Evolutionary conservation across 2,329 filamentous ascomycete species (phyloP).

Genomic region (Neophaeococcomyces aloes): DNA sequence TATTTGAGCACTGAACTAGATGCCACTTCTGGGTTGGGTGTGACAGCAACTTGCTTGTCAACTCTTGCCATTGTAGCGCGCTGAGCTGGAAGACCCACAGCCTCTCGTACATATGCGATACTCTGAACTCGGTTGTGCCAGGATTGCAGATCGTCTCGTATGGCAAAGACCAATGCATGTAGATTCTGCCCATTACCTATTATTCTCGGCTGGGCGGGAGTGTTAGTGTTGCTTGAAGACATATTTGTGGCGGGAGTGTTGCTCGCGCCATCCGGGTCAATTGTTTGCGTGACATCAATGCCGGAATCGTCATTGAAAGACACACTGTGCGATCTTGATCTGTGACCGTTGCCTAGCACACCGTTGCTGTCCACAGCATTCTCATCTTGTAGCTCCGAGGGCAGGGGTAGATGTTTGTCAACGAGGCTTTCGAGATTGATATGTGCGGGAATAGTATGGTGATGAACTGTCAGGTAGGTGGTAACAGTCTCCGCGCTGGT

Average conservation of each 20-base stretch:
- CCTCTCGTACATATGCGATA: slow-evolving; percentile 23
- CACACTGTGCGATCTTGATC: slow-evolving; percentile 29
- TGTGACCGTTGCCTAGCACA: slow-evolving; percentile 14
- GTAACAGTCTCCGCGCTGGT: no score
- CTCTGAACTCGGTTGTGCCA: neutral
- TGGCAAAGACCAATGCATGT: slow-evolving; percentile 1
- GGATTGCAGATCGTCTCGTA: slow-evolving; percentile 16
- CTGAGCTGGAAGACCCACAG: slow-evolving; percentile 21
- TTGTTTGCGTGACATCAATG: slow-evolving; percentile 33
- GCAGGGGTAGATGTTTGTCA: slow-evolving; percentile 26
- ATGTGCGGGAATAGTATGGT: slow-evolving; percentile 37
- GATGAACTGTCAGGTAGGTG: slow-evolving; percentile 23
- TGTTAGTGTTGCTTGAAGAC: neutral
- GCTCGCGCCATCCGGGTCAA: slow-evolving; percentile 16
- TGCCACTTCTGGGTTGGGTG: neutral
- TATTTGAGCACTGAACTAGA: slow-evolving; percentile 16
- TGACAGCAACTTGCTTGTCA: slow-evolving; percentile 2
- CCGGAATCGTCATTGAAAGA: slow-evolving; percentile 33
- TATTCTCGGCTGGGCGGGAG: neutral
- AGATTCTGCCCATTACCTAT: slow-evolving; percentile 4
- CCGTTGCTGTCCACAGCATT: slow-evolving; percentile 15
- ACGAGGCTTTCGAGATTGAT: slow-evolving; percentile 32
- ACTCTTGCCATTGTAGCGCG: slow-evolving; percentile 5
- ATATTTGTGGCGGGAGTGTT: neutral
- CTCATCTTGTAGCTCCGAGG: slow-evolving; percentile 12